Conservation (phyloP, 2,329 filamentous ascomycete species). For the Ophiosphaerella korrae region DNA sequence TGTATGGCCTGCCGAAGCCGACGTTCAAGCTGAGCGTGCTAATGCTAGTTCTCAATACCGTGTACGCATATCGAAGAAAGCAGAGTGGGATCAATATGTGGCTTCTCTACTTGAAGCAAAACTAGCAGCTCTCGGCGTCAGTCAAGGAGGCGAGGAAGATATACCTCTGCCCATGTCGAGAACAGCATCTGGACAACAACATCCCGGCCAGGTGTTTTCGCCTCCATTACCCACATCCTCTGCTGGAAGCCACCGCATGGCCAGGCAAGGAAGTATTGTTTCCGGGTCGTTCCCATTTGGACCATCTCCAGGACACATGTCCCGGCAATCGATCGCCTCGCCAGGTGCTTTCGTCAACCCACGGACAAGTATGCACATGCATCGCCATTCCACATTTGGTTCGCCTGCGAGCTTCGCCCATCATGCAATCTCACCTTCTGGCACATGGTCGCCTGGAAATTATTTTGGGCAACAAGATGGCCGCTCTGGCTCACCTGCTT, state of each 20-base stretch:
- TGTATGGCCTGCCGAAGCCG: conserved; percentile 68
- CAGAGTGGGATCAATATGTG: conserved; percentile 79
- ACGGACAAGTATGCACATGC: conserved; percentile 63
- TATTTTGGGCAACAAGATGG: conserved; percentile 47
- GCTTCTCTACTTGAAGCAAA: conserved; percentile 87
- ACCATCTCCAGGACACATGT: conserved; percentile 61
- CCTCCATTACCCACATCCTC: conserved; percentile 82
- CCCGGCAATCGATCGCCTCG: conserved; percentile 69
- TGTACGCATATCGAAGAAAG: conserved; percentile 73
- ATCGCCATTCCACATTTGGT: conserved; percentile 71
- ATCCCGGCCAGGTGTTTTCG: conserved; percentile 78
- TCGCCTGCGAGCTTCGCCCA: conserved; percentile 71
- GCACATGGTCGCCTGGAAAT: conserved; percentile 49
- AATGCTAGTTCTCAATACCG: conserved; percentile 54
- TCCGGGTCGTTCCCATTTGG: conserved; percentile 63
- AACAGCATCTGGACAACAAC: conserved; percentile 73
- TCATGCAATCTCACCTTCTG: conserved; percentile 62
- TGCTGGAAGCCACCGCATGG: conserved; percentile 70
- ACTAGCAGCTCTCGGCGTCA: conserved; percentile 87
- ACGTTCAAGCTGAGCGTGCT: conserved; percentile 62
- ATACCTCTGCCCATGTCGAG: conserved; percentile 68
- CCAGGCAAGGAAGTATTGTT: conserved; percentile 62
- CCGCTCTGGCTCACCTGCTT: conserved; percentile 51
- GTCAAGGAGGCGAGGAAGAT: conserved; percentile 72
- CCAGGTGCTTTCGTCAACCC: conserved; percentile 68